phyloP scores from a whole-genome alignment of 176 grass and related monocot genomes.

The Oryza rufipogon region DNA sequence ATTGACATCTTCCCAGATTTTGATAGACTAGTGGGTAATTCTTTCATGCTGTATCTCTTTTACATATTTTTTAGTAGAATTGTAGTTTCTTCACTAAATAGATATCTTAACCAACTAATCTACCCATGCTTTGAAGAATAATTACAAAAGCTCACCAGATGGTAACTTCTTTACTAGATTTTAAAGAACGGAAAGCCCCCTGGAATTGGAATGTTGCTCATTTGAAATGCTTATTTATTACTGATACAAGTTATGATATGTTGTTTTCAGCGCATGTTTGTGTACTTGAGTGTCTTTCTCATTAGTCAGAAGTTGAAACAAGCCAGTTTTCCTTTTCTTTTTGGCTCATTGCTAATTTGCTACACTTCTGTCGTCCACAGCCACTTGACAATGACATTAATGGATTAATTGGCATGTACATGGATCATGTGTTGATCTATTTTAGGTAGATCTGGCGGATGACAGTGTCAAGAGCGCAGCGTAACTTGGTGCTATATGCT shows the following conservation, averaged over 20 bases:
- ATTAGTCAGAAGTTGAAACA: conserved; percentile 18
- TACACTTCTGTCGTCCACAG: conserved; percentile 15
- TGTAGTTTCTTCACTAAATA: conserved; percentile 5
- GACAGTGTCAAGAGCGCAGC: conserved; percentile 34
- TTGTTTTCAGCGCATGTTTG: neutral
- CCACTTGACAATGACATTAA: conserved; percentile 26
- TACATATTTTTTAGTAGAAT: conserved; percentile 21
- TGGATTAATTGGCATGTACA: conserved; percentile 50
- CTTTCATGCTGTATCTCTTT: conserved; percentile 11
- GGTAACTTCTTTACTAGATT: neutral
- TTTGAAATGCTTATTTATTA: conserved; percentile 27
- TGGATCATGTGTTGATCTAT: conserved; percentile 50
- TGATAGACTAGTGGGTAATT: conserved; percentile 7
- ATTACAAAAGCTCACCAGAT: neutral
- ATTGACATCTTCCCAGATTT: conserved; percentile 26
- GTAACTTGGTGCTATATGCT: conserved; percentile 47
- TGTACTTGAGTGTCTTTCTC: conserved; percentile 1
- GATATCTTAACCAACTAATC: conserved; percentile 8
- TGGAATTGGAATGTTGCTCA: neutral
- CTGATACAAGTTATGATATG: conserved; percentile 20
- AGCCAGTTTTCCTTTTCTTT: neutral
- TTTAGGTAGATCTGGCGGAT: conserved; percentile 65
- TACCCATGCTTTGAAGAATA: conserved; percentile 1
- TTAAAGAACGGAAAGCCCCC: neutral
- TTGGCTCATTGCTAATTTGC: neutral